phyloP scores from a whole-genome alignment of 1,284 basidiomycete genomes.

The Sanghuangporus weigelae region DNA sequence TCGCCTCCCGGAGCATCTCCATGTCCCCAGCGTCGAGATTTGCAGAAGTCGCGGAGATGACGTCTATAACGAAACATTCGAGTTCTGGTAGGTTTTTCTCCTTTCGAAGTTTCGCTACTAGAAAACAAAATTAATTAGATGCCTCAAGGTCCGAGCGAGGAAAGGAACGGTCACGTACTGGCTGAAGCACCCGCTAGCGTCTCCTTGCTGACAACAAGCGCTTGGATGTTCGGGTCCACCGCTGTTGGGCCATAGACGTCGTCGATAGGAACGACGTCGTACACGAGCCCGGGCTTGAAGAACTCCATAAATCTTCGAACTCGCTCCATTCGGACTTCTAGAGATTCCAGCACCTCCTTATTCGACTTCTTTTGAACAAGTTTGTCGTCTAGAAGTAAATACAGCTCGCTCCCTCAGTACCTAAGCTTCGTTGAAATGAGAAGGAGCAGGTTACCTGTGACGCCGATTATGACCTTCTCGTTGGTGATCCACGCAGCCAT shows the following conservation, averaged over 20 bases:
- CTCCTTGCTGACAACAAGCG: constrained; percentile 83
- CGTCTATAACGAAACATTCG: constrained; percentile 76
- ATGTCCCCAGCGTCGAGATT: constrained; percentile 59
- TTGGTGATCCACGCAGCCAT: constrained; percentile 82
- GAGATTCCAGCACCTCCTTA: constrained; percentile 63
- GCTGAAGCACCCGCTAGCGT: constrained; percentile 71
- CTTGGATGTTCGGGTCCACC: constrained; percentile 80
- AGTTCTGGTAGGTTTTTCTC: constrained; percentile 55
- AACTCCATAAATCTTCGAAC: constrained; percentile 62
- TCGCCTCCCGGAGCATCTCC: constrained; percentile 63
- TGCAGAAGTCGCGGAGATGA: constrained; percentile 64
- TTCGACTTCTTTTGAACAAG: constrained; percentile 76
- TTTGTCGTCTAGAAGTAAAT: constrained; percentile 52
- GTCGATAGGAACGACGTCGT: constrained; percentile 65
- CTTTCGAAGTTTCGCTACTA: constrained; percentile 60
- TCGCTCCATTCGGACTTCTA: constrained; percentile 48
- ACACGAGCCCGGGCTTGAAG: constrained; percentile 58
- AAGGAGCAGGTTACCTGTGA: constrained; percentile 53
- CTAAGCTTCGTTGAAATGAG: not conserved
- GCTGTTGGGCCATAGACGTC: constrained; percentile 89
- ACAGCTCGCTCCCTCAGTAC: not conserved
- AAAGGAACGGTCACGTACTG: constrained; percentile 41
- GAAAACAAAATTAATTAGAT: constrained; percentile 1
- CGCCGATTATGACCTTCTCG: constrained; percentile 82
- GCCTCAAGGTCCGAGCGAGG: not conserved